phyloP scores from a whole-genome alignment of 441 rosid genomes.

The Biscutella laevigata region DNA sequence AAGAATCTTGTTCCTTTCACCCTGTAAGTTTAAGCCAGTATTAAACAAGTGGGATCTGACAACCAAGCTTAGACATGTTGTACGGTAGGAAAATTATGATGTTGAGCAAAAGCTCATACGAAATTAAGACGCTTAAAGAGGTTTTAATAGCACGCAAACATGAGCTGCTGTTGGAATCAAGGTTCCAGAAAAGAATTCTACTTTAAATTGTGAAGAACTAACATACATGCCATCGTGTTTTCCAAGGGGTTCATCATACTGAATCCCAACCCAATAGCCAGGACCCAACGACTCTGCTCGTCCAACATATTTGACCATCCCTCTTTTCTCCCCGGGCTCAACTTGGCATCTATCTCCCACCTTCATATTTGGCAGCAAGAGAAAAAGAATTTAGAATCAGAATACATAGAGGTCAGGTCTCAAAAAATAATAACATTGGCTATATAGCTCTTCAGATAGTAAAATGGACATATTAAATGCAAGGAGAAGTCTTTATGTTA shows the following conservation, averaged over 20 bases:
- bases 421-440: slow-evolving; percentile 3
- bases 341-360: slow-evolving; percentile 92
- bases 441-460: slow-evolving; percentile 6
- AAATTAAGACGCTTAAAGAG: background rate
- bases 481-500: background rate
- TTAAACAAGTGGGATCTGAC: slow-evolving; percentile 1
- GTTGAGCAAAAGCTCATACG: background rate
- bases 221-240: slow-evolving; percentile 94
- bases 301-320: slow-evolving; percentile 76
- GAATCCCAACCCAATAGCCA: slow-evolving; percentile 93
- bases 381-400: background rate
- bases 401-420: slow-evolving; percentile 6
- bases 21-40: slow-evolving; percentile 28
- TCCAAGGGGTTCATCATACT: slow-evolving; percentile 89
- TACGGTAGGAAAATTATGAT: background rate
- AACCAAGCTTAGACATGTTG: slow-evolving; percentile 1
- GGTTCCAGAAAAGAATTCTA: background rate
- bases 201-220: background rate
- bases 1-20: slow-evolving; percentile 59
- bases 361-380: slow-evolving; percentile 30
- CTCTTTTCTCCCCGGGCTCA: slow-evolving; percentile 92
- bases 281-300: slow-evolving; percentile 72
- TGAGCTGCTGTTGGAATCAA: background rate
- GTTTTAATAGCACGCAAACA: slow-evolving; percentile 1
- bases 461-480: background rate